Percentiles rank a stretch among this genome's conserved stretches.
phyloP scores from a whole-genome alignment of 1,284 basidiomycete species.

The Cryptococcus neoformans region DNA sequence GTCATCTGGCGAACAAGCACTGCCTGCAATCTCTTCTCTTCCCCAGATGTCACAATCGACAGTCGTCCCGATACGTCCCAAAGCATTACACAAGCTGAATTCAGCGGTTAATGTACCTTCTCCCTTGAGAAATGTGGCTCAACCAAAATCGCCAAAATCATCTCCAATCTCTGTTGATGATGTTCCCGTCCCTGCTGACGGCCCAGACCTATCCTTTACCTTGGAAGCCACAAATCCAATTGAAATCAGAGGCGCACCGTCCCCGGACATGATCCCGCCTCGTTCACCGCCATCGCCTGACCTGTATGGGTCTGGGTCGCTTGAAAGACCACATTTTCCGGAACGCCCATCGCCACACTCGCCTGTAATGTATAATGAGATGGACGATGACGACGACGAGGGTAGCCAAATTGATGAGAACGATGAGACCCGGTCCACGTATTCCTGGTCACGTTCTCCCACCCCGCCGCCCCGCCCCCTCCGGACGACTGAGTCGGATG shows the following conservation, averaged over 20 bases:
- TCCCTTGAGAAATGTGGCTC: slow-evolving; percentile 9
- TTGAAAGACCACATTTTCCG: too few relatives aligned
- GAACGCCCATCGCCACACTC: too few relatives aligned
- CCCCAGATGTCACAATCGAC: not conserved
- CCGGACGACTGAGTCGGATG: slow-evolving; percentile 17
- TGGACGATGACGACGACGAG: not conserved
- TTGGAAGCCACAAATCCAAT: too few relatives aligned
- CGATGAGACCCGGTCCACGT: slow-evolving; percentile 33
- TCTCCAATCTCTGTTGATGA: not conserved
- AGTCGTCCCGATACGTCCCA: not conserved
- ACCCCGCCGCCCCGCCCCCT: slow-evolving; percentile 21
- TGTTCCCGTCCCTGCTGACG: too few relatives aligned
- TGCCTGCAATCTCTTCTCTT: not conserved
- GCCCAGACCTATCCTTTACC: too few relatives aligned
- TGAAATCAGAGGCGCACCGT: too few relatives aligned
- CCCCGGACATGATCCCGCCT: too few relatives aligned
- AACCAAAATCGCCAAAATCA: slow-evolving; percentile 10
- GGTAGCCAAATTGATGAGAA: slow-evolving; percentile 5
- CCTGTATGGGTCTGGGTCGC: too few relatives aligned
- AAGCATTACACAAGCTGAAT: slow-evolving; percentile 2
- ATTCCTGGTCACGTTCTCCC: slow-evolving; percentile 46
- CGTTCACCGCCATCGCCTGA: too few relatives aligned
- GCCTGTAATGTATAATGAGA: too few relatives aligned
- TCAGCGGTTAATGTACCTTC: slow-evolving; percentile 12
- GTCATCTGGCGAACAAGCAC: too few relatives aligned